A percentile compares a stretch with the other conserved stretches of the same genome.
phyloP scores from a whole-genome alignment of 768 basidiomycete genomes.

The Pholiota microspora region DNA sequence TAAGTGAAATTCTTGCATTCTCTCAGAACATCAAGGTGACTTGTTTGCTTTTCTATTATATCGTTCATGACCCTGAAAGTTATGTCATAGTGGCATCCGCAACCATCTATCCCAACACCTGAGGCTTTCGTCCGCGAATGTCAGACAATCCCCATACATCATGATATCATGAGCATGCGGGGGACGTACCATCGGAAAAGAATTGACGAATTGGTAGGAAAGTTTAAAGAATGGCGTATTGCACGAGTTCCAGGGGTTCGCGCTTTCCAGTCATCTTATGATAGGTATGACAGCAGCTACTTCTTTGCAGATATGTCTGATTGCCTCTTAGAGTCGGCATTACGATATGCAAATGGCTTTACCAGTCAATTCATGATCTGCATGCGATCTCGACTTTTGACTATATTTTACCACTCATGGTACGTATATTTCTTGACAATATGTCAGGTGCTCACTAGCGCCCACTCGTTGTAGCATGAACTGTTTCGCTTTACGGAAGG shows the following conservation, averaged over 20 bases:
- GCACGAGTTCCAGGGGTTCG: slow-evolving; percentile 72
- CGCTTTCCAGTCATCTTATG: slow-evolving; percentile 85
- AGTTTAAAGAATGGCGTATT: slow-evolving; percentile 67
- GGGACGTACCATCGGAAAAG: slow-evolving; percentile 59
- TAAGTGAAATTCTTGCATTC: slow-evolving; percentile 72
- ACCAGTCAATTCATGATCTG: slow-evolving; percentile 69
- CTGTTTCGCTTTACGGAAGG: slow-evolving; percentile 75
- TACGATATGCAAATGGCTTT: slow-evolving; percentile 76
- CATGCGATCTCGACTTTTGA: slow-evolving; percentile 77
- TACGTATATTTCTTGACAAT: slow-evolving; percentile 27
- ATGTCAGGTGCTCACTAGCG: slow-evolving; percentile 5
- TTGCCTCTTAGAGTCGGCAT: slow-evolving; percentile 49
- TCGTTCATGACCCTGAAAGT: neutral
- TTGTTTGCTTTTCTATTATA: neutral
- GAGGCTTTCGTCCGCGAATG: slow-evolving; percentile 72
- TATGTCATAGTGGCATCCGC: slow-evolving; percentile 55
- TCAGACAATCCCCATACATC: slow-evolving; percentile 46
- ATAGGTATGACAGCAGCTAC: slow-evolving; percentile 52
- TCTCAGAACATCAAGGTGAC: slow-evolving; percentile 71
- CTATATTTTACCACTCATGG: slow-evolving; percentile 81
- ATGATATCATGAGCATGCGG: slow-evolving; percentile 76
- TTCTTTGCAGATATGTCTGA: slow-evolving; percentile 4
- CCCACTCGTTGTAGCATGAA: slow-evolving; percentile 54
- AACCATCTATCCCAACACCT: slow-evolving; percentile 55
- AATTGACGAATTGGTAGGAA: slow-evolving; percentile 57